Base-by-base conservation (phyloP, 2,329 filamentous ascomycete genomes). In the Aspergillus felis region DNA sequence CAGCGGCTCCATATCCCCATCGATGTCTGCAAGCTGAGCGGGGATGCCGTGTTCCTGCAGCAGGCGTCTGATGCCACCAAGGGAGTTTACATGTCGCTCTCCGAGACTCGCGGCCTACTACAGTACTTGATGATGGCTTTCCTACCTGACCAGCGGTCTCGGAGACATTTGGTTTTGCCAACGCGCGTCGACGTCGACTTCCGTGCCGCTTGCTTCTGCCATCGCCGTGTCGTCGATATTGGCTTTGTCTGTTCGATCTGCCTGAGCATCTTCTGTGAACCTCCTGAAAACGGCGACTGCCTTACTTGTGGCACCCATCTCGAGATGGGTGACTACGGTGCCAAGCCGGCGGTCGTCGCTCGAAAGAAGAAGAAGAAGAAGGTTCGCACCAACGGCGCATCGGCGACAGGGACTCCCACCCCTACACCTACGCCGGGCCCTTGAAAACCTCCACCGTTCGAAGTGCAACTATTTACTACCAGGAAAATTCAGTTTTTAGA, bases 161-260 rank as follows among this genome's bases (percentile, higher is more conserved):
- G 87, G 9, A 74, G 82, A 49, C 83, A 87, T 57, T 78, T 99
- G 46, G 83, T 96, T 46, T 79, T 88, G 4, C 92, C 94, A 0
- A 91, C 89, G 7, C 87, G 91, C 41, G 89, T 92, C 56, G 87
- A 89, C 48, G 92, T 99, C 47, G 95, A 99, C 76, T 99, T 99
- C 73, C 86, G 94, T 47, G 93, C 95, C n/a, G 94, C 94, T 3
- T 99, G 94, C 72, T 99, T 99, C 78, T 99, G 94, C 72, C 94
- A 99, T 76, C 84, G 93, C 52, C 86, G 85, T 38, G 91, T 97
- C 22, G 88, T 99, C 47, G 91, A 97, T 74, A 86, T 92, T 1
- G 94, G 92, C 8, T 99, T 91, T 71, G 93, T 99, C 41, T 99
- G 94, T 79, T 96, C 91, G 60, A 92, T 99, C 65, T 99, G 94